phyloP scores from a whole-genome alignment of 148 eudicot genomes.

The Arctostaphylos glauca region DNA sequence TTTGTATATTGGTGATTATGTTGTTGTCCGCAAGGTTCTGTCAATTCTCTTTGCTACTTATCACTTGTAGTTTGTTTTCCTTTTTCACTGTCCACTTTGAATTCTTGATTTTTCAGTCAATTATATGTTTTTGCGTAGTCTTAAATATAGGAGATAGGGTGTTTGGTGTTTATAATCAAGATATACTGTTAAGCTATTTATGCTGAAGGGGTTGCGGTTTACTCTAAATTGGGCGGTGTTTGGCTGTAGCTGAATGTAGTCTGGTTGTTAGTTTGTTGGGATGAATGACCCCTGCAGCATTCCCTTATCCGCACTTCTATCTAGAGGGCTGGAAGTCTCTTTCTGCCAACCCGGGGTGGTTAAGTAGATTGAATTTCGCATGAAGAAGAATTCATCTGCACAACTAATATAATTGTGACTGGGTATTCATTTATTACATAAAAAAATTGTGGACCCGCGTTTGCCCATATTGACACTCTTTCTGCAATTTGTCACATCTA shows the following conservation, averaged over 20 bases:
- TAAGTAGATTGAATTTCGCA: too few species aligned
- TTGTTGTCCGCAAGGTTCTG: conserved; percentile 81
- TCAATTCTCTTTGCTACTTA: not conserved
- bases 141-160: not conserved
- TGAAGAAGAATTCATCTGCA: not conserved
- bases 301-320: too few species aligned
- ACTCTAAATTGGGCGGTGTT: not conserved
- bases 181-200: not conserved
- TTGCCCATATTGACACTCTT: not conserved
- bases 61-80: not conserved
- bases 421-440: not conserved
- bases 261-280: not conserved
- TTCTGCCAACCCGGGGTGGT: too few species aligned
- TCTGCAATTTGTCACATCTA: not conserved
- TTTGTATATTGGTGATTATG: conserved; percentile 71
- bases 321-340: too few species aligned
- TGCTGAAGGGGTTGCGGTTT: not conserved
- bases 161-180: not conserved
- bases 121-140: not conserved
- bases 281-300: not conserved
- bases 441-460: not conserved
- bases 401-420: not conserved
- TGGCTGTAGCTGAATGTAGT: not conserved
- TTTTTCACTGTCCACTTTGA: not conserved
- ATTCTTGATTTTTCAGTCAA: not conserved